Evolutionary conservation across 116 monocot genomes (phyloP).

Genomic region (Papilionanthe hybrid): DNA sequence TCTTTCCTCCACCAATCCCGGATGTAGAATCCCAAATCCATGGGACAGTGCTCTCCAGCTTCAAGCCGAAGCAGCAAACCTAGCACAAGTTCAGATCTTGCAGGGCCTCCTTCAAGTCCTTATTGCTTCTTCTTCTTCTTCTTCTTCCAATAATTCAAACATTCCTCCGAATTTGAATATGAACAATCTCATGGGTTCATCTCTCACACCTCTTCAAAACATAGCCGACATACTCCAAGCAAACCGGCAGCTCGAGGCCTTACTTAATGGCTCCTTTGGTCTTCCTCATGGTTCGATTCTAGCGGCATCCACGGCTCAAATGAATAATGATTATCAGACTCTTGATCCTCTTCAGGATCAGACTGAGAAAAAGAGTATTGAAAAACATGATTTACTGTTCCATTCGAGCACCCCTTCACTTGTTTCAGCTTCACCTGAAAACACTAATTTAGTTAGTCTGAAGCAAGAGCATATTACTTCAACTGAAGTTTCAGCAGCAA

Average conservation of each 20-base stretch:
- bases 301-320: background rate
- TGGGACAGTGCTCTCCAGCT: constrained; percentile 11
- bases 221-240: background rate
- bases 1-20: constrained; percentile 6
- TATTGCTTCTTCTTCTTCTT: background rate
- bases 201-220: constrained; percentile 2
- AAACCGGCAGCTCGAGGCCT: background rate
- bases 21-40: constrained; percentile 15
- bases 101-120: constrained; percentile 28
- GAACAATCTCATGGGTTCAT: constrained; percentile 1
- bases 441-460: background rate
- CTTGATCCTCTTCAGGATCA: background rate
- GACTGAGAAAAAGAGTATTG: background rate
- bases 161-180: background rate
- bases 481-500: background rate
- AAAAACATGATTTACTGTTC: background rate
- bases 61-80: constrained; percentile 3
- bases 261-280: background rate
- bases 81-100: constrained; percentile 31
- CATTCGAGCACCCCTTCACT: background rate
- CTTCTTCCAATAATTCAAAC: constrained; percentile 1
- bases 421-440: background rate
- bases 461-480: background rate
- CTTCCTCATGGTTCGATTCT: background rate
- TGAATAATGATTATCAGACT: background rate